These are phyloP conservation scores for Botryotinia globosa DNA, from an alignment of 2,329 filamentous ascomycete genomes.

Conservation along the genomic window DNA sequence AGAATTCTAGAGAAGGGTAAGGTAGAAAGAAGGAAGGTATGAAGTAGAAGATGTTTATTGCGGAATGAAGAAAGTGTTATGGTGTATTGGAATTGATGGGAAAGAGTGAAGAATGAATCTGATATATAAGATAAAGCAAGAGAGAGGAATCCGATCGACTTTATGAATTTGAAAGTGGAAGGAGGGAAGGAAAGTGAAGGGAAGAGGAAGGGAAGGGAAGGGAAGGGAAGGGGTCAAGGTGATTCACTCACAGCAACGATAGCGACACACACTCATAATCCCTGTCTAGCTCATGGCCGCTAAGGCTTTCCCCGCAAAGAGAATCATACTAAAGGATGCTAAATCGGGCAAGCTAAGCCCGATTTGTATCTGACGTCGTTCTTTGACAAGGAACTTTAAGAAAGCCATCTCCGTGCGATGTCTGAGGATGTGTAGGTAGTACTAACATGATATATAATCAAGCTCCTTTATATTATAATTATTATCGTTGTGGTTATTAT, in stretches of 20 bases:
- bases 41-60: not conserved
- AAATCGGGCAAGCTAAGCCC: not conserved
- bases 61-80: not conserved
- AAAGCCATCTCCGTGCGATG: not conserved
- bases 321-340: not conserved
- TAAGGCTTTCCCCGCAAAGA: slow-evolving; percentile 11
- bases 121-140: not conserved
- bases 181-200: not conserved
- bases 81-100: not conserved
- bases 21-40: slow-evolving; percentile 5
- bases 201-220: not conserved
- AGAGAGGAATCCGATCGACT: not conserved
- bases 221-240: not conserved
- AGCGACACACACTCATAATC: not conserved
- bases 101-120: not conserved
- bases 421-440: not conserved
- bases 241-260: not conserved
- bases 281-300: not conserved
- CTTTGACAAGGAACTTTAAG: not conserved
- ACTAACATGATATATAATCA: not conserved
- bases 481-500: not conserved
- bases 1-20: not conserved
- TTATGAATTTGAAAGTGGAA: not conserved
- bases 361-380: not conserved
- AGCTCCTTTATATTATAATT: not conserved